A percentile compares a stretch with the other conserved stretches of the same genome.
Evolutionary conservation across 202 grass and related monocot species (phyloP).

Genomic region (Saccharum hybrid): DNA sequence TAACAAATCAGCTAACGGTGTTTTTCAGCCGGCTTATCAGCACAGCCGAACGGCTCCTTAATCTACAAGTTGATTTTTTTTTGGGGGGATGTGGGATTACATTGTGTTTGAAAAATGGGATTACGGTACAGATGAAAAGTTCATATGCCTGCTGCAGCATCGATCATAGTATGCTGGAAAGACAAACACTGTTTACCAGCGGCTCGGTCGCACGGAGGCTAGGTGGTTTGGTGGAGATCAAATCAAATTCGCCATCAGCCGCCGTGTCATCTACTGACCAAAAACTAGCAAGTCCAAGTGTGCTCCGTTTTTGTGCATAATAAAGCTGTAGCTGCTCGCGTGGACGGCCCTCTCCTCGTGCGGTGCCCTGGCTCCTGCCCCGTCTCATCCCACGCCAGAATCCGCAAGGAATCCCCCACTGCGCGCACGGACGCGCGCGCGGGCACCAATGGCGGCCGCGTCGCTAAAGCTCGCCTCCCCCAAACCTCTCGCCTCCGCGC

Average conservation of each 20-base stretch:
- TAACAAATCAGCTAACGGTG: too few relatives aligned
- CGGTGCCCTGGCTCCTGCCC: too few relatives aligned
- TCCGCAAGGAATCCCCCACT: background rate
- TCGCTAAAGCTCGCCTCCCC: constrained; percentile 46
- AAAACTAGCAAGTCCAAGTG: too few relatives aligned
- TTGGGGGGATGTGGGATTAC: too few relatives aligned
- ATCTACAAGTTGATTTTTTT: too few relatives aligned
- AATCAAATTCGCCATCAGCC: background rate
- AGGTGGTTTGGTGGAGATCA: background rate
- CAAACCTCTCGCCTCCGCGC: constrained; percentile 32
- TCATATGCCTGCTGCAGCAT: background rate
- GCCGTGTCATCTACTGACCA: background rate
- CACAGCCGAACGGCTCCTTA: too few relatives aligned
- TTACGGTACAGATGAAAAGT: background rate
- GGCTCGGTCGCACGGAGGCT: too few relatives aligned
- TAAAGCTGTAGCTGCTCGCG: background rate
- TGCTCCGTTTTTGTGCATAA: background rate
- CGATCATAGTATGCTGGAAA: too few relatives aligned
- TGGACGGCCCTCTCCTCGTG: background rate
- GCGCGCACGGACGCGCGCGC: background rate
- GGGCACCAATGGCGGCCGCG: constrained; percentile 51
- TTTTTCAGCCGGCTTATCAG: too few relatives aligned
- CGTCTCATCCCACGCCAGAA: constrained; percentile 2
- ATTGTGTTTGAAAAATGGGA: background rate
- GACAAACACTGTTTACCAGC: too few relatives aligned